phyloP scores from a whole-genome alignment of 148 eudicot species.

The Chenopodium formosanum region DNA sequence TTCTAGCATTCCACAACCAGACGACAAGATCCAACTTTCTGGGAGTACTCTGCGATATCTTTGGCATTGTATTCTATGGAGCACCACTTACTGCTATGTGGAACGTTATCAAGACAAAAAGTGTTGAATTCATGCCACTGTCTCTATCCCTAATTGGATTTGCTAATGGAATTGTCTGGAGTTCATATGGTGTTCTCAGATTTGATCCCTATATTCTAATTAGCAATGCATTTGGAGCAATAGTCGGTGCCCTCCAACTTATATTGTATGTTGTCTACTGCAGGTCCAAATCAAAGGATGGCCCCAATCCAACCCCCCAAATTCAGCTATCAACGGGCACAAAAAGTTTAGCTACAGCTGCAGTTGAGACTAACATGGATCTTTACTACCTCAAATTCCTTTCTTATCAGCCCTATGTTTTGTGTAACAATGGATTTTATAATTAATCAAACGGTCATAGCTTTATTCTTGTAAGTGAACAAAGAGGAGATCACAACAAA shows the following conservation, averaged over 20 bases:
- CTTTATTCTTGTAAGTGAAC: background rate
- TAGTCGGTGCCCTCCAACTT: background rate
- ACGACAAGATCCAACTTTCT: background rate
- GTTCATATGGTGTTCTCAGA: background rate
- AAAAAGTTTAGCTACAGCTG: background rate
- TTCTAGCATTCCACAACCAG: background rate
- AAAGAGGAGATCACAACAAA: background rate
- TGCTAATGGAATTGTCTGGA: background rate
- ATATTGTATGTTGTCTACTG: background rate
- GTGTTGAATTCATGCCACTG: background rate
- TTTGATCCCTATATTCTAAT: background rate
- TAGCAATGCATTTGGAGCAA: background rate
- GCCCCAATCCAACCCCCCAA: background rate
- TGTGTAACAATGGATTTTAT: conserved; percentile 6
- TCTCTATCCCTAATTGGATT: background rate
- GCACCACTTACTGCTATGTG: background rate
- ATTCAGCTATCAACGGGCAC: background rate
- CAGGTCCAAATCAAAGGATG: background rate
- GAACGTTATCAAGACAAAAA: background rate
- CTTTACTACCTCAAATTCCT: background rate
- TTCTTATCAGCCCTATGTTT: background rate
- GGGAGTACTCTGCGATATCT: background rate
- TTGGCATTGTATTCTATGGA: background rate
- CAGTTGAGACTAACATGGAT: background rate
- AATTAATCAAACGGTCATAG: too few species aligned